Conservation (phyloP, 208 protist species). For the Leishmania amazonensis region DNA sequence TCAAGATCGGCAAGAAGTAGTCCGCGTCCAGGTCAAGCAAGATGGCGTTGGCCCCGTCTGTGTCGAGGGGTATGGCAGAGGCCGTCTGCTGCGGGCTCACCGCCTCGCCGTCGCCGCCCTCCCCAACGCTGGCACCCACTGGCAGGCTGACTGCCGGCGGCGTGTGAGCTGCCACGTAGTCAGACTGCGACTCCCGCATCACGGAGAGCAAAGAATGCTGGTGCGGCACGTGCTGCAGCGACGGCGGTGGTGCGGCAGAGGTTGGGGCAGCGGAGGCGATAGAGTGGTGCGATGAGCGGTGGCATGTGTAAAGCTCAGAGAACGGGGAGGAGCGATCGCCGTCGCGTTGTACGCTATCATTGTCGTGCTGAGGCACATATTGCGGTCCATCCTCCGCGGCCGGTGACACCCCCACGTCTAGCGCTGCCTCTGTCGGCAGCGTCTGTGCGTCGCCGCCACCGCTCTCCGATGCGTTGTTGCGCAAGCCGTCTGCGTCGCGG, state of each 20-base stretch:
- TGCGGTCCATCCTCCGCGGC: background rate
- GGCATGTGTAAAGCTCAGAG: background rate
- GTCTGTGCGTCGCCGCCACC: background rate
- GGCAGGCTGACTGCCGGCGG: background rate
- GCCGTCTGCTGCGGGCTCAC: slow-evolving; percentile 24
- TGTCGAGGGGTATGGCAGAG: slow-evolving; percentile 48
- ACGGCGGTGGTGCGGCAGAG: background rate
- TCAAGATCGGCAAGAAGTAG: slow-evolving; percentile 82
- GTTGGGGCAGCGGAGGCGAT: background rate
- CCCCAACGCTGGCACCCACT: background rate
- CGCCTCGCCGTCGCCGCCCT: slow-evolving; percentile 21
- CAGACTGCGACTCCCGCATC: background rate
- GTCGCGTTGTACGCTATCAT: background rate
- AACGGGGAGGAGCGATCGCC: slow-evolving; percentile 2
- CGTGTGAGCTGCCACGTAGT: background rate
- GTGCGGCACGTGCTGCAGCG: background rate
- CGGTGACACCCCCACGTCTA: background rate
- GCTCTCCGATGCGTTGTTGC: background rate
- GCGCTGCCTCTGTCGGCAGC: background rate
- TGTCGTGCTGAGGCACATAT: background rate
- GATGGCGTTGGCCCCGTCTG: slow-evolving; percentile 59
- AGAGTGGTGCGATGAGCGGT: background rate
- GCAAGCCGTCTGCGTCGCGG: background rate
- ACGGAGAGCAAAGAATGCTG: background rate
- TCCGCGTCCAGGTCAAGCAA: slow-evolving; percentile 83